Conservation (phyloP, 2,329 filamentous ascomycete genomes). For the Sarocladium brachiariae region DNA sequence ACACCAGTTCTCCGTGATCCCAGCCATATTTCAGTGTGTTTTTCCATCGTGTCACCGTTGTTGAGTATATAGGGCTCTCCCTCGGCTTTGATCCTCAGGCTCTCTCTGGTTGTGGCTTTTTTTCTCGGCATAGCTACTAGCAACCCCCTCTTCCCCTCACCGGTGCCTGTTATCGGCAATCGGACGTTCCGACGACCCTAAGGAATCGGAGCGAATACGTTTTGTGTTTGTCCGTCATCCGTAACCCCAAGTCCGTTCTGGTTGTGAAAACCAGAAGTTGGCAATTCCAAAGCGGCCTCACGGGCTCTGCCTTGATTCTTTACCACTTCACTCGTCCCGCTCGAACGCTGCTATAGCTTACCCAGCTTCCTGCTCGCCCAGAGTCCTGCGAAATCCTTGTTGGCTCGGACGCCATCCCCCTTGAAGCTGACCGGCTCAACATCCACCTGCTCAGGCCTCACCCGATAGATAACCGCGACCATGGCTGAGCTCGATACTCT, state of each 20-base stretch:
- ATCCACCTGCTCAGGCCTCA: neutral
- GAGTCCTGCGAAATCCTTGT: too few species aligned
- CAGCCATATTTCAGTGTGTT: too few species aligned
- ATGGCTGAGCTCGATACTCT: constrained; percentile 97
- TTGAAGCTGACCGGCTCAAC: neutral
- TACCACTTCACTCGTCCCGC: too few species aligned
- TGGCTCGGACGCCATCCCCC: too few species aligned
- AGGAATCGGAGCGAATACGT: neutral
- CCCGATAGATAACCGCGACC: constrained; percentile 22
- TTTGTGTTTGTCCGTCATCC: neutral
- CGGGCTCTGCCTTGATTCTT: neutral
- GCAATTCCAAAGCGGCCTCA: neutral
- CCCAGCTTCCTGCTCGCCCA: too few species aligned
- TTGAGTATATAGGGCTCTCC: too few species aligned
- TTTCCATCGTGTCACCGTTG: too few species aligned
- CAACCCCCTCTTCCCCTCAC: neutral
- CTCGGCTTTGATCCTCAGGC: too few species aligned
- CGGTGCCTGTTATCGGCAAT: constrained; percentile 7
- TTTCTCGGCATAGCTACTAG: neutral
- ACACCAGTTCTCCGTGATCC: too few species aligned
- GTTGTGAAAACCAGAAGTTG: neutral
- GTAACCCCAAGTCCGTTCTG: neutral
- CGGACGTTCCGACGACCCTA: neutral
- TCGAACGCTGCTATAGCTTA: too few species aligned
- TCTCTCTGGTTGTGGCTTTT: neutral